A percentile compares a stretch with the other conserved stretches of the same genome.
Conservation (phyloP, 257 asterid species). For the Solanum etuberosum region DNA sequence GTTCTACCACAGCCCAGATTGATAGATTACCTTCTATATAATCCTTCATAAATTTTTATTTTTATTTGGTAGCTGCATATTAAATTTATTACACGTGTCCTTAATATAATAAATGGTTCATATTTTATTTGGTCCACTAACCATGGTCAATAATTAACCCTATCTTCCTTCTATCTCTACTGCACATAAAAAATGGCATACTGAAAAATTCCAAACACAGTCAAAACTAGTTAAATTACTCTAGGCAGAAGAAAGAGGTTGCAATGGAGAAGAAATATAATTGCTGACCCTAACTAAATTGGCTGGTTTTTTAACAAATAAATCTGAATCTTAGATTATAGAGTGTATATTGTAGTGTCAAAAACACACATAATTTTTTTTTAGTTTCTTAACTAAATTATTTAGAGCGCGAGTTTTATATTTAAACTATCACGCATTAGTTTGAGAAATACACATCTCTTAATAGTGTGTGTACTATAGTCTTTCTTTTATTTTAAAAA, state of each 20-base stretch:
- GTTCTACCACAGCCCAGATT: neutral
- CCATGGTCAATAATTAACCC: neutral
- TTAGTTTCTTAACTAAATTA: too few species aligned
- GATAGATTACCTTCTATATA: neutral
- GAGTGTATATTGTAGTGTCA: too few species aligned
- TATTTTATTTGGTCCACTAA: neutral
- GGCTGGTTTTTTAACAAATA: neutral
- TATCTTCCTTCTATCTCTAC: neutral
- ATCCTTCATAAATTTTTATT: too few species aligned
- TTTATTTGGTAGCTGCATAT: neutral
- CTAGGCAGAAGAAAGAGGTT: neutral
- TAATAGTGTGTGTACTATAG: neutral
- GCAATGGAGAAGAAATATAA: neutral
- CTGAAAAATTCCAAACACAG: neutral
- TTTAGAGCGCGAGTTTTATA: too few species aligned
- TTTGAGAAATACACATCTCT: neutral
- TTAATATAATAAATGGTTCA: neutral
- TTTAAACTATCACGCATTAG: too few species aligned
- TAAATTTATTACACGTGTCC: neutral
- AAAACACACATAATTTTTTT: too few species aligned
- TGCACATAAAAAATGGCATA: neutral
- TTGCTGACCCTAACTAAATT: neutral
- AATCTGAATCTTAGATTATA: too few species aligned
- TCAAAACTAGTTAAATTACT: neutral
- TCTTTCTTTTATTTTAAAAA: neutral